phyloP scores from a whole-genome alignment of 495 filamentous ascomycete species.

The Penicillium mononematosum region DNA sequence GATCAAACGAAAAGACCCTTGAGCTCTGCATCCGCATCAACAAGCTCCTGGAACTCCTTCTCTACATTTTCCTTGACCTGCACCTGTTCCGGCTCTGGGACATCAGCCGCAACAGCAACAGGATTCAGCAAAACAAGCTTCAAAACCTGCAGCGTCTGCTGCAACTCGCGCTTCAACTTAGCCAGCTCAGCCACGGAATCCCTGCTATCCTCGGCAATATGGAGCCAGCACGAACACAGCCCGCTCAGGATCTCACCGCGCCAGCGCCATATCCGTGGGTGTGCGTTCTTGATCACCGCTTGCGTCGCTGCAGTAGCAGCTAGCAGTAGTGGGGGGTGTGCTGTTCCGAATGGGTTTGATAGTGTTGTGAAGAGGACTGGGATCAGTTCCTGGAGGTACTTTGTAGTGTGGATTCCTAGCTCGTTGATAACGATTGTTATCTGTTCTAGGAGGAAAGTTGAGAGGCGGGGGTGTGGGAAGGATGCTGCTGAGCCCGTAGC shows the following conservation, averaged over 20 bases:
- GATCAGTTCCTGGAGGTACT: constrained; percentile 72
- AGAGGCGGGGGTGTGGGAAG: constrained; percentile 43
- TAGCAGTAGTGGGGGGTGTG: constrained; percentile 53
- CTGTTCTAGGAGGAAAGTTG: constrained; percentile 57
- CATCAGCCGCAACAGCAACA: constrained; percentile 7
- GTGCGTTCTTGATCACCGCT: constrained; percentile 62
- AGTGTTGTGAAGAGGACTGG: constrained; percentile 66
- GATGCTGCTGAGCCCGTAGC: constrained; percentile 46
- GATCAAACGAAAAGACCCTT: constrained; percentile 27
- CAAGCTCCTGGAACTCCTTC: constrained; percentile 36
- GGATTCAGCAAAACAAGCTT: constrained; percentile 40
- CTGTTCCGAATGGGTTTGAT: constrained; percentile 65
- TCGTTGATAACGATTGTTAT: constrained; percentile 52
- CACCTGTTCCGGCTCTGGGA: constrained; percentile 21
- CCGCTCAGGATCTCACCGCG: constrained; percentile 67
- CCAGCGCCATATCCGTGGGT: constrained; percentile 67
- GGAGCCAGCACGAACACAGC: constrained; percentile 65
- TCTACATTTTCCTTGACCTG: constrained; percentile 29
- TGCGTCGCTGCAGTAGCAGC: constrained; percentile 55
- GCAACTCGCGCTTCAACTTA: constrained; percentile 49
- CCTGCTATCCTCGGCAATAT: constrained; percentile 47
- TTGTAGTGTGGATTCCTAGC: constrained; percentile 67
- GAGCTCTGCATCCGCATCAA: constrained; percentile 38
- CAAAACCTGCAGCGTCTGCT: constrained; percentile 36
- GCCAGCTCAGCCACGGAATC: constrained; percentile 13